phyloP scores from a whole-genome alignment of 345 rosid species.

The Eucalyptus polyanthemos region DNA sequence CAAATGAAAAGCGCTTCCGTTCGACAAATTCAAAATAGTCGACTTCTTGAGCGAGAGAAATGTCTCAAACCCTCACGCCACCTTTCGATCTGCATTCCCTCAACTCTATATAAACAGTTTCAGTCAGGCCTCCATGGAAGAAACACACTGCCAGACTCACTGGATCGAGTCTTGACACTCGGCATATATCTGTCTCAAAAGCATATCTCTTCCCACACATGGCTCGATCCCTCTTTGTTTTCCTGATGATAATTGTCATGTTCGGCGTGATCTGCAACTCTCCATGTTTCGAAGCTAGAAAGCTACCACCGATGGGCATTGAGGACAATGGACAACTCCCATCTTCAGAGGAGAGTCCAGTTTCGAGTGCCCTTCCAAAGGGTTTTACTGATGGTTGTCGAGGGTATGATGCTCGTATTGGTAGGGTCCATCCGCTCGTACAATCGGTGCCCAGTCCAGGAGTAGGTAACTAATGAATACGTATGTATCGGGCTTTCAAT shows the following conservation, averaged over 20 bases:
- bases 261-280: neutral
- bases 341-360: neutral
- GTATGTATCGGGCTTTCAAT: neutral
- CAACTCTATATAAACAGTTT: neutral
- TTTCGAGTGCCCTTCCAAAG: neutral
- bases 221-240: neutral
- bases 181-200: neutral
- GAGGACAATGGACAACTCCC: neutral
- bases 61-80: neutral
- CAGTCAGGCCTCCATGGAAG: neutral
- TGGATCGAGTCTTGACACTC: neutral
- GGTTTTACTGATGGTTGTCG: neutral
- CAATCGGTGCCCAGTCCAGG: neutral
- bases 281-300: neutral
- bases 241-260: neutral
- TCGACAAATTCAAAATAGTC: neutral
- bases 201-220: neutral
- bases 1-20: neutral
- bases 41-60: neutral
- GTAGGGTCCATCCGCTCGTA: accelerated
- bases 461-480: neutral
- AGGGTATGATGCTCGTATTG: neutral
- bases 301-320: neutral
- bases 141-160: neutral
- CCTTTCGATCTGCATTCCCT: neutral